These are phyloP conservation scores for Rhododendron molle DNA, from an alignment of 148 eudicot genomes.

Conservation along the genomic window DNA sequence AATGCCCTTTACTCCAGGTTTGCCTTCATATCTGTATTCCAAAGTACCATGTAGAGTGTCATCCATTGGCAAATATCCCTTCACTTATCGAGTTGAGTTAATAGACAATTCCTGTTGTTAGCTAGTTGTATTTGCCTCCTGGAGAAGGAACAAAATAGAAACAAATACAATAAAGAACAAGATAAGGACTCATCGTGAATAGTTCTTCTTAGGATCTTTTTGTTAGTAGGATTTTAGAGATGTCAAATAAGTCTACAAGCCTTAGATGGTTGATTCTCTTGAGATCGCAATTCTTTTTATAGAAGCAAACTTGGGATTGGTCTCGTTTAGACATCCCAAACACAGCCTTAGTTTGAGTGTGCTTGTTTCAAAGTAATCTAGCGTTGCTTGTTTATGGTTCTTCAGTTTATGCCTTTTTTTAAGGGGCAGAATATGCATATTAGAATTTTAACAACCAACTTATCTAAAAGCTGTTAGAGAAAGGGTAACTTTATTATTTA, in stretches of 20 bases:
- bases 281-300: background rate
- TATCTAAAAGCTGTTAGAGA: too few species aligned
- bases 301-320: background rate
- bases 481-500: too few species aligned
- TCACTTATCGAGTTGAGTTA: background rate
- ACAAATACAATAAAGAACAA: background rate
- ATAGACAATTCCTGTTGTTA: background rate
- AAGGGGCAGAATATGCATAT: background rate
- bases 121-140: background rate
- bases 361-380: too few species aligned
- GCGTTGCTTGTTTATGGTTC: background rate
- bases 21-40: constrained; percentile 10
- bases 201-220: background rate
- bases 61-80: background rate
- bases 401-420: background rate
- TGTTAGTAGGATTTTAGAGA: background rate
- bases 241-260: background rate
- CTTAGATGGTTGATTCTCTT: constrained; percentile 2
- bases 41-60: background rate
- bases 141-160: background rate
- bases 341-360: too few species aligned
- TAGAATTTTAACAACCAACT: too few species aligned
- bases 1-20: constrained; percentile 82
- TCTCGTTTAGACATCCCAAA: too few species aligned
- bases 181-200: background rate